Base-by-base conservation (phyloP, 257 asterid species). In the Paraleonurus japonicus region DNA sequence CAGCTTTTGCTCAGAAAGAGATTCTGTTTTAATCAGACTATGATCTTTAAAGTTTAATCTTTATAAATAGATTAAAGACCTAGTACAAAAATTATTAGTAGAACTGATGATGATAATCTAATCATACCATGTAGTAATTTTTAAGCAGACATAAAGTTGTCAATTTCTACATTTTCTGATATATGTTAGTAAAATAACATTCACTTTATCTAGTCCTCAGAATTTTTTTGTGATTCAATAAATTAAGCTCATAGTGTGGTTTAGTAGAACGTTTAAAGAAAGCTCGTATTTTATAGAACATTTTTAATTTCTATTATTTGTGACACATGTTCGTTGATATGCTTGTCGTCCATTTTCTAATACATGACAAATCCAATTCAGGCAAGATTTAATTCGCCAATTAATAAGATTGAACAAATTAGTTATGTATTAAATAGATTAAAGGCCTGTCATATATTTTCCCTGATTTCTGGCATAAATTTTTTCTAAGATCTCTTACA, bases 11-110 rank as follows among this genome's bases (percentile, higher is more conserved):
- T 48, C 19, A 26, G 48, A 53, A 30, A 12, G 24, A 19, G 32
- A 68, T 24, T 11, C 26, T 41, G 35, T 45, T n/a, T 20, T 27
- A 24, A 39, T 39, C 55, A 70, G 5, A 70, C 37, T 2, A 16
- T 47, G 54, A 47, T 47, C 54, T n/a, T 47, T 72, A n/a, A n/a
- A n/a, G n/a, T n/a, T n/a, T n/a, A 15, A 45, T 47, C 63, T 7
- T 13, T 45, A 12, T 61, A 45, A 27, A 30, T 28, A 10, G 41
- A 61, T 61, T 61, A 1, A 59, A 4, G 17, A 59, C 20, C 13
- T 33, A 20, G 23, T 32, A 51, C 54, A 32, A 17, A 27, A 8
- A 10, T 45, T 0, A 48, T 16, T 67, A 11, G 10, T 10, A 4
- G 72, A 11, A 32, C 5, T 3, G 12, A 5, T 28, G 28, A 15